Percentiles rank a stretch among this genome's conserved stretches.
Evolutionary conservation across 1,139 yeast genomes (phyloP).

Genomic region (Yamadazyma oceani): DNA sequence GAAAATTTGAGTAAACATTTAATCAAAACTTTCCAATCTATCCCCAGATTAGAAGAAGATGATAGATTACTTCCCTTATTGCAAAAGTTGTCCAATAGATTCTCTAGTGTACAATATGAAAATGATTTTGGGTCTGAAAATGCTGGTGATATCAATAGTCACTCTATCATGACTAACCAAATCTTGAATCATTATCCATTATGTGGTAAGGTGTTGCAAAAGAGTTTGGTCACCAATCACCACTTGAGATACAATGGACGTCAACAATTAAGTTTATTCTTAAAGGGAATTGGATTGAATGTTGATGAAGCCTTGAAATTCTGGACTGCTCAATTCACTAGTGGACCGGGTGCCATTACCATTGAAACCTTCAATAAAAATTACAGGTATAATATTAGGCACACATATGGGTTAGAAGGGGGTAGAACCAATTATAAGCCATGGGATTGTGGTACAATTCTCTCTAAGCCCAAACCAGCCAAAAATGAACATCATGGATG

Average conservation of each 20-base stretch:
- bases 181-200: conserved; percentile 73
- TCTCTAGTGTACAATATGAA: conserved; percentile 57
- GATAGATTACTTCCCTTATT: conserved; percentile 84
- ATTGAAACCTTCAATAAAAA: conserved; percentile 83
- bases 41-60: conserved; percentile 89
- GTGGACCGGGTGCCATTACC: conserved; percentile 43
- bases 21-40: conserved; percentile 67
- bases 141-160: conserved; percentile 60
- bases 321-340: conserved; percentile 76
- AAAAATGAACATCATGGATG: conserved; percentile 86
- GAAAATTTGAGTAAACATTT: conserved; percentile 53
- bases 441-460: conserved; percentile 77
- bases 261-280: conserved; percentile 78
- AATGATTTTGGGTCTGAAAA: conserved; percentile 27
- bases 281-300: conserved; percentile 84
- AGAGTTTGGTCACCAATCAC: conserved; percentile 54
- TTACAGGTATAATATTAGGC: conserved; percentile 83
- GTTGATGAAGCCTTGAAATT: conserved; percentile 87
- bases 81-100: conserved; percentile 75
- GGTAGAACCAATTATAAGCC: conserved; percentile 83
- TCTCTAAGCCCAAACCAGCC: conserved; percentile 70
- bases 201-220: conserved; percentile 73
- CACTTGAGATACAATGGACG: conserved; percentile 85
- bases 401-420: conserved; percentile 90
- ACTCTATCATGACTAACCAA: conserved; percentile 55